Evolutionary conservation across 2,329 filamentous ascomycete species (phyloP).

Genomic region (Amesomyces nigricolor): DNA sequence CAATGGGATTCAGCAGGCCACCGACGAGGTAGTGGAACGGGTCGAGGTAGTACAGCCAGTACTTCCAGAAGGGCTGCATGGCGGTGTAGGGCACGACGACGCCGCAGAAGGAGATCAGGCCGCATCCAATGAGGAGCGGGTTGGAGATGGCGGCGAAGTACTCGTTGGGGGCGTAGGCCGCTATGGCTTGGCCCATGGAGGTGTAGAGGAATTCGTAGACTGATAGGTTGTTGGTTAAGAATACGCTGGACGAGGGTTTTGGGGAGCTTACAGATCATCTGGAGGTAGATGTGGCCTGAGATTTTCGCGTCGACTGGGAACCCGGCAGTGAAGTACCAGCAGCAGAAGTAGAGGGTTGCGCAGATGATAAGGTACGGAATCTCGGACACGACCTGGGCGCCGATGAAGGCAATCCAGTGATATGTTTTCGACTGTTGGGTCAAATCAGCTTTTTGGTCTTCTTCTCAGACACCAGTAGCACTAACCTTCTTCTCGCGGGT

Average conservation of each 20-base stretch:
- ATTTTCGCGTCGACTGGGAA: background rate
- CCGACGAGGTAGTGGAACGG: constrained; percentile 4
- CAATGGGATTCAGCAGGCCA: background rate
- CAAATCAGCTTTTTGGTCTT: too few species aligned
- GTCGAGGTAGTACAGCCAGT: constrained; percentile 9
- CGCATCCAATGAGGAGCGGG: constrained; percentile 1
- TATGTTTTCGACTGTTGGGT: constrained; percentile 1
- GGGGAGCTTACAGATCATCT: background rate
- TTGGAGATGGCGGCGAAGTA: constrained; percentile 8
- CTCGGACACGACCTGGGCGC: constrained; percentile 7
- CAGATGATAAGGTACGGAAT: constrained; percentile 6
- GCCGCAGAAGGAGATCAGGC: constrained; percentile 6
- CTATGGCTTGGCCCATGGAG: constrained; percentile 5
- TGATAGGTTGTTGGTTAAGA: too few species aligned
- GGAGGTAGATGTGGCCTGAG: background rate
- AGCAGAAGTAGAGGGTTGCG: constrained; percentile 5
- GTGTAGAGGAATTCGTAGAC: constrained; percentile 7
- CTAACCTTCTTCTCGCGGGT: constrained; percentile 1
- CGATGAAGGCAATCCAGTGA: constrained; percentile 5
- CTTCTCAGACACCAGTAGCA: too few species aligned
- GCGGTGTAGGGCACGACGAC: constrained; percentile 5
- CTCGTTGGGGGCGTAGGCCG: constrained; percentile 5
- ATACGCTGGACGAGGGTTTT: background rate
- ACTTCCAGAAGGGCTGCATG: constrained; percentile 6
- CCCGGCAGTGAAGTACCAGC: background rate